These are phyloP conservation scores for Hymenoscyphus fraxineus DNA, from an alignment of 2,329 filamentous ascomycete species.

Conservation along the genomic window DNA sequence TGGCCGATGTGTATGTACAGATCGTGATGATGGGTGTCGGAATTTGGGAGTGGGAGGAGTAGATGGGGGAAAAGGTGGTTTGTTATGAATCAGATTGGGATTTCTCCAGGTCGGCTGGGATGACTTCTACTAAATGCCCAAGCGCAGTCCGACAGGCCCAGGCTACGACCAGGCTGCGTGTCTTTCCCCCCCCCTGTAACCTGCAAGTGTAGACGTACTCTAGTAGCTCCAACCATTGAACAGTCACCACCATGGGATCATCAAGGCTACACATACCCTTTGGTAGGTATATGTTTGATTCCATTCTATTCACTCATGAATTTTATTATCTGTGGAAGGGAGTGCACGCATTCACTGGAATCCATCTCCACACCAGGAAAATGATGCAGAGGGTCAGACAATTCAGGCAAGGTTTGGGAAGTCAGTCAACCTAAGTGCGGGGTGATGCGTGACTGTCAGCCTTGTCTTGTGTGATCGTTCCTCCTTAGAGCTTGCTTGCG, in stretches of 20 bases:
- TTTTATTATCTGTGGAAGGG: too few relatives aligned
- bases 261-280: too few relatives aligned
- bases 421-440: conserved; percentile 10
- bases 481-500: neutral
- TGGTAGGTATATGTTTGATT: too few relatives aligned
- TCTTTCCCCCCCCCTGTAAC: neutral
- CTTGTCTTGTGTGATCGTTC: neutral
- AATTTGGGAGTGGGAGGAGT: neutral
- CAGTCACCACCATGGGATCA: too few relatives aligned
- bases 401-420: neutral
- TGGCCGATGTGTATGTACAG: neutral
- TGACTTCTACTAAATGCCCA: neutral
- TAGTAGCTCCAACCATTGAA: too few relatives aligned
- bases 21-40: neutral
- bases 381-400: neutral
- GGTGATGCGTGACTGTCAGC: conserved; percentile 12
- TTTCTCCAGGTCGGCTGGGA: neutral
- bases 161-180: neutral
- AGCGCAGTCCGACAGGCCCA: neutral
- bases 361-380: neutral
- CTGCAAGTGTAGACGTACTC: too few relatives aligned
- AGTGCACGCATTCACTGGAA: too few relatives aligned
- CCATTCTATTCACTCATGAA: too few relatives aligned
- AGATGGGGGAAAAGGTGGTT: neutral
- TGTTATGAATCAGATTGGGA: neutral